Percentiles rank a stretch among this genome's conserved stretches.
phyloP scores from a whole-genome alignment of 192 early-diverging fungal genomes.

The Coemansia sp. region DNA sequence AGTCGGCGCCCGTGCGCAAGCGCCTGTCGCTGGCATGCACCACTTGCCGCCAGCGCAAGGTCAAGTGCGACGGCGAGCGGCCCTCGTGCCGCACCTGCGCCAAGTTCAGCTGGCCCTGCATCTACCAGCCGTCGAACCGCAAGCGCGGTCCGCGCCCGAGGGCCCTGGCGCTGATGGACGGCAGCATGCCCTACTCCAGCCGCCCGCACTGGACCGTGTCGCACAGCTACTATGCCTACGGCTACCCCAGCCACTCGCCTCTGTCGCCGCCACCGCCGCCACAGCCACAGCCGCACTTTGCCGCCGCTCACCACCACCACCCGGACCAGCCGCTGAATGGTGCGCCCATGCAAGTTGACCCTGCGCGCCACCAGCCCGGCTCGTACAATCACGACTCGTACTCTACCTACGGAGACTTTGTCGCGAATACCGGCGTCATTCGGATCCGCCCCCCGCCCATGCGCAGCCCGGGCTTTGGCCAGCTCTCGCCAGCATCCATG shows the following conservation, averaged over 20 bases:
- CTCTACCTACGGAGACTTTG: conserved; percentile 51
- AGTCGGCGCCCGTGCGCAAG: conserved; percentile 51
- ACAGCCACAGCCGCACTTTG: conserved; percentile 26
- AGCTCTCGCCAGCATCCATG: conserved; percentile 9
- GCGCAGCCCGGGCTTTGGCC: conserved; percentile 19
- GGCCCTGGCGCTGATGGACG: conserved; percentile 55
- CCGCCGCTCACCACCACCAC: conserved; percentile 2
- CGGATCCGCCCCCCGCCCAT: conserved; percentile 34
- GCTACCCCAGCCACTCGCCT: conserved; percentile 31
- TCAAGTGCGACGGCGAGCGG: conserved; percentile 83
- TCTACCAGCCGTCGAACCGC: conserved; percentile 84
- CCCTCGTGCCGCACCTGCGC: conserved; percentile 82
- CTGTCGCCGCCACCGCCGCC: conserved; percentile 35
- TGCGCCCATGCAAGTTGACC: conserved; percentile 23
- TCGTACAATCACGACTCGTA: conserved; percentile 47
- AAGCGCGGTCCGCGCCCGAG: conserved; percentile 82
- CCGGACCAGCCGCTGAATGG: conserved; percentile 28
- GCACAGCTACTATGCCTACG: conserved; percentile 43
- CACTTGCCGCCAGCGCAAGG: conserved; percentile 59
- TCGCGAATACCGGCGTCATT: conserved; percentile 43
- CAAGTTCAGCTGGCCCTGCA: conserved; percentile 67
- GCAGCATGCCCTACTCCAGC: conserved; percentile 34
- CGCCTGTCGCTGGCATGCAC: conserved; percentile 57
- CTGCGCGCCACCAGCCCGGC: conserved; percentile 22
- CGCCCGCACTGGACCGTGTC: conserved; percentile 39